Evolutionary conservation across 805 yeast species (phyloP).

Genomic region (Cyberlindnera xylosilytica): DNA sequence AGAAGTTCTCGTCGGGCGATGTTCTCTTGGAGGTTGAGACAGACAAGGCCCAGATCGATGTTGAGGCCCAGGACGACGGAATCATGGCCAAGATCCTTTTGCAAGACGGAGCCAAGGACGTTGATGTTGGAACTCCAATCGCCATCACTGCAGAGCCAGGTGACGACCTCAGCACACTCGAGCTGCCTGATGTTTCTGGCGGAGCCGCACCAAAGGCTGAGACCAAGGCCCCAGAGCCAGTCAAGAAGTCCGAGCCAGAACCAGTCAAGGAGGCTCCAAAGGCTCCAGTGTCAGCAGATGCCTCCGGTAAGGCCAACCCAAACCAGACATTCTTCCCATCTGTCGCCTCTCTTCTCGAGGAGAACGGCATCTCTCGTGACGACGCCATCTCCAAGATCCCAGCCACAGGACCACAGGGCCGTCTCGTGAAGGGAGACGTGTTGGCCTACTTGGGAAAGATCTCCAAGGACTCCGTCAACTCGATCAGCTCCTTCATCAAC

Average conservation of each 20-base stretch:
- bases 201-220: constrained; percentile 22
- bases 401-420: constrained; percentile 88
- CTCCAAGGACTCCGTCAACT: constrained; percentile 47
- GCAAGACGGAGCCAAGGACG: constrained; percentile 71
- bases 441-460: constrained; percentile 78
- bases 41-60: constrained; percentile 80
- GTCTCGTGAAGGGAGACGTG: constrained; percentile 88
- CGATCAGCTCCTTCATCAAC: constrained; percentile 54
- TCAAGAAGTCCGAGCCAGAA: too few species aligned
- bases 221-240: too few species aligned
- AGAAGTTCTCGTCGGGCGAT: constrained; percentile 77
- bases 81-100: constrained; percentile 68
- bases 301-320: constrained; percentile 51
- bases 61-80: constrained; percentile 92
- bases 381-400: constrained; percentile 71
- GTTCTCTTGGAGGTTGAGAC: constrained; percentile 80
- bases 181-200: constrained; percentile 43
- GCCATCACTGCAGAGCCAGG: constrained; percentile 86
- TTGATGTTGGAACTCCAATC: constrained; percentile 86
- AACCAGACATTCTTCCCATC: constrained; percentile 74
- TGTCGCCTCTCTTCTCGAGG: constrained; percentile 61
- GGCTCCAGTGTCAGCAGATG: constrained; percentile 21
- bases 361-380: constrained; percentile 57
- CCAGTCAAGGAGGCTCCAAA: constrained; percentile 16
- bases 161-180: constrained; percentile 70